Evolutionary conservation across 2,329 filamentous ascomycete genomes (phyloP).

Genomic region (Golovinomyces cichoracearum): DNA sequence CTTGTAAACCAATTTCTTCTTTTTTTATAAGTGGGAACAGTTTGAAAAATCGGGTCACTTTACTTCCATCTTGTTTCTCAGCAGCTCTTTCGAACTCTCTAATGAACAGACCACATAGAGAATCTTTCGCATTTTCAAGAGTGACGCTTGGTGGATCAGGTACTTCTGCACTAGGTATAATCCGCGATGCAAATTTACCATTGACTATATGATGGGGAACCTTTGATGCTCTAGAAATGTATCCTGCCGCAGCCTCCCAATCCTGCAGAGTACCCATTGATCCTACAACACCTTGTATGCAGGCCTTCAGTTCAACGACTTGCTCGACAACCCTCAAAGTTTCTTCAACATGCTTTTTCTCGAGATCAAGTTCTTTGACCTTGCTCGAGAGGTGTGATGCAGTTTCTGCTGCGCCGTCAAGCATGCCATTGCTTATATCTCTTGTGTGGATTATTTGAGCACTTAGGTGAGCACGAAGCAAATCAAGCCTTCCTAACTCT

Average conservation of each 20-base stretch:
- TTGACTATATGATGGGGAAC: slow-evolving; percentile 58
- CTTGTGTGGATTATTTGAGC: slow-evolving; percentile 65
- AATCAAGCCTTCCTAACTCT: slow-evolving; percentile 65
- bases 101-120: slow-evolving; percentile 68
- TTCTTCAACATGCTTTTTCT: slow-evolving; percentile 74
- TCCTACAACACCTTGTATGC: slow-evolving; percentile 75
- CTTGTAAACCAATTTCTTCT: slow-evolving; percentile 69
- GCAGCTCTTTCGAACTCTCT: slow-evolving; percentile 88
- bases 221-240: slow-evolving; percentile 57
- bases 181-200: slow-evolving; percentile 67
- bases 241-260: slow-evolving; percentile 88
- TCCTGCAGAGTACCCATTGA: slow-evolving; percentile 96
- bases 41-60: slow-evolving; percentile 93
- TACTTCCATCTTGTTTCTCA: slow-evolving; percentile 59
- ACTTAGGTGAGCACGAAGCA: slow-evolving; percentile 67
- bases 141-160: slow-evolving; percentile 76
- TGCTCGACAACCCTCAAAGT: slow-evolving; percentile 84
- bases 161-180: slow-evolving; percentile 87
- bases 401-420: slow-evolving; percentile 61
- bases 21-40: slow-evolving; percentile 82
- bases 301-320: slow-evolving; percentile 88
- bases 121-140: slow-evolving; percentile 65
- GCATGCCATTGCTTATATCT: slow-evolving; percentile 69
- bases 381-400: slow-evolving; percentile 64
- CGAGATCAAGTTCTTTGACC: slow-evolving; percentile 66